Conservation (phyloP, 2,329 filamentous ascomycete genomes). For the Xylariomycetidae sp. region DNA sequence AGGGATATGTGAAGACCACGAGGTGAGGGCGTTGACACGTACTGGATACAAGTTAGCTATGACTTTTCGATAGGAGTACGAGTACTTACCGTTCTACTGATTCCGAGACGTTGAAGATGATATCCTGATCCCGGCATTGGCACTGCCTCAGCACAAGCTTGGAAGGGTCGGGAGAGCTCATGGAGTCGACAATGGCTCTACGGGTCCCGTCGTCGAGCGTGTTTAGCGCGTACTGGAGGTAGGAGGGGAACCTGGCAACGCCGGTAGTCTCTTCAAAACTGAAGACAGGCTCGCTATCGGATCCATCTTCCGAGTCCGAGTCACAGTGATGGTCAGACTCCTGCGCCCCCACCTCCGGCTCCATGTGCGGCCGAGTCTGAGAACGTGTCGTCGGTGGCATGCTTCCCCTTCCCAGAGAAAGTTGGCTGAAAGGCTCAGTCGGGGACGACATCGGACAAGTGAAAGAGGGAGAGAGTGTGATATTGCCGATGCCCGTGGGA, state of each 20-base stretch:
- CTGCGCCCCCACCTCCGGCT: conserved; percentile 6
- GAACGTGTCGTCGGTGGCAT: conserved; percentile 32
- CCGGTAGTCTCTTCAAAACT: conserved; percentile 27
- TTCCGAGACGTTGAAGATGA: conserved; percentile 52
- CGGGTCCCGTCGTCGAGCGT: conserved; percentile 28
- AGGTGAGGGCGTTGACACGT: no score
- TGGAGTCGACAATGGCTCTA: conserved; percentile 36
- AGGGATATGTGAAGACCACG: no score
- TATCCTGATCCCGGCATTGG: conserved; percentile 40
- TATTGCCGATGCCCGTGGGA: no score
- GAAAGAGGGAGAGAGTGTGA: conserved; percentile 12
- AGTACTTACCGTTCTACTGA: no score
- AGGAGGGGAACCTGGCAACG: conserved; percentile 29
- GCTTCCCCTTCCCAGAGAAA: conserved; percentile 33
- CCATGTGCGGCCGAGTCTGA: conserved; percentile 23
- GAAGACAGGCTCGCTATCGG: conserved; percentile 24
- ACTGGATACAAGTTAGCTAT: no score
- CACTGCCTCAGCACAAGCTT: conserved; percentile 45
- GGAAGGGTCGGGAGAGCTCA: conserved; percentile 40
- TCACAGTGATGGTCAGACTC: conserved; percentile 3
- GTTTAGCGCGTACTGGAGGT: conserved; percentile 29
- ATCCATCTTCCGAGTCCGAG: conserved; percentile 16
- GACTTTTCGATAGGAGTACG: no score
- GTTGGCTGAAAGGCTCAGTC: conserved; percentile 30
- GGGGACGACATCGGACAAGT: conserved; percentile 29